Evolutionary conservation across 177 flowering plant species (phyloP), one percentile per base, ranked within the genome.

Genomic region (Vitis hybrid): DNA sequence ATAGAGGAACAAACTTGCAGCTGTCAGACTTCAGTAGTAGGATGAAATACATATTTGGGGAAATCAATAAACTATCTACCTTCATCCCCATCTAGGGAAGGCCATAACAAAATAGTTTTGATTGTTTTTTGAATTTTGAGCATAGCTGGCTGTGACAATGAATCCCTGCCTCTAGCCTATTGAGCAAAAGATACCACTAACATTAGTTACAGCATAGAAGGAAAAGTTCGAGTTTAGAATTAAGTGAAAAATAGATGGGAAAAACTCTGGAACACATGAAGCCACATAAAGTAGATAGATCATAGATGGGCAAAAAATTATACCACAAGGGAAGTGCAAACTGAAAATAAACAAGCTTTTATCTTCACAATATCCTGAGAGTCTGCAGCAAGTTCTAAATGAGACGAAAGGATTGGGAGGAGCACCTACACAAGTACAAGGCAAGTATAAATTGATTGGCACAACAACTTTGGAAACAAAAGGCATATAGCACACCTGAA

Each of bases 251-350:
- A 14, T 14, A 33, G 19, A 64, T 15, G 52, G 10, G 19, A 33
- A 49, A 51, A 26, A 51, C 49, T 8, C 39, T 4, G 3, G 0
- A 12, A 15, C 12, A 64, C 26, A 31, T 10, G n/a, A 55, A 66
- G 1, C 29, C 29, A 26, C 5, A 51, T 10, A 31, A 16, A 59
- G 10, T 18, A 20, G 63, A 33, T 16, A 66, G 29, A 26, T 26
- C 2, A 50, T 45, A 2, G n/a, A 66, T 6, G 16, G 59, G 55
- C 20, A 53, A 62, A 73, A 26, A 64, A 22, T 11, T 10, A 76
- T 91, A 93, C 98, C 94, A 78, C 80, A 61, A 93, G 86, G 13
- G 93, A 91, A 61, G 94, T 89, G 81, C 97, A 93, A 62, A 88
- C 50, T 60, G 98, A 81, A 89, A 89, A 93, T 53, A 93, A 77